These are phyloP conservation scores for Vitis riparia DNA, from an alignment of 164 flowering plant genomes.

Conservation along the genomic window DNA sequence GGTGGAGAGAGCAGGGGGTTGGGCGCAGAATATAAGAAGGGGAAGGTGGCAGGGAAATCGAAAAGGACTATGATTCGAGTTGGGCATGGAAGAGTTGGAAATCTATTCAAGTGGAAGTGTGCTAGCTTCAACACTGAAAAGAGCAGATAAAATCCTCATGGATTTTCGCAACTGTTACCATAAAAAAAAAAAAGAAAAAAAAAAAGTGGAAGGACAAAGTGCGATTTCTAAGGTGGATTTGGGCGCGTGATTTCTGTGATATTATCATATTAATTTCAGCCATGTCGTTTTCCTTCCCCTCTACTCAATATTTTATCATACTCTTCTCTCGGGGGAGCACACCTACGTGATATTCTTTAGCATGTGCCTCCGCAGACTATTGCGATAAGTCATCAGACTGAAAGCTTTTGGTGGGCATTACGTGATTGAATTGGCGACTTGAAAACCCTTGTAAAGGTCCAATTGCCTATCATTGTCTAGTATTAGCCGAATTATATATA, in stretches of 20 bases:
- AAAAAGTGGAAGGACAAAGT: conserved; percentile 1
- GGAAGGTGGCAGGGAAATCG: conserved; percentile 33
- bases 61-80: conserved; percentile 25
- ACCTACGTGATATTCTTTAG: conserved; percentile 4
- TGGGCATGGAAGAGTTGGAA: conserved; percentile 10
- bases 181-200: background rate
- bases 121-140: background rate
- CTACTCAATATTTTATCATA: background rate
- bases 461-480: too few species aligned
- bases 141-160: conserved; percentile 37
- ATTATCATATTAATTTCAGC: background rate
- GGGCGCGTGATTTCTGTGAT: conserved; percentile 37
- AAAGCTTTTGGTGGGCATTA: background rate
- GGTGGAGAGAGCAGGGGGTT: conserved; percentile 7
- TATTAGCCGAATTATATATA: too few species aligned
- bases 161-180: conserved; percentile 36
- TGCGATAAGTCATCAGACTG: too few species aligned
- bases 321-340: background rate
- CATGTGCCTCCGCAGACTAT: conserved; percentile 4
- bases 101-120: conserved; percentile 19
- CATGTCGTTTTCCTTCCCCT: background rate
- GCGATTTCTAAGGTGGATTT: conserved; percentile 48
- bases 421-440: background rate
- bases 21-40: conserved; percentile 3
- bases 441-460: background rate